Evolutionary conservation across 1,284 basidiomycete genomes (phyloP).

Genomic region (Leccinum pallidistipes): DNA sequence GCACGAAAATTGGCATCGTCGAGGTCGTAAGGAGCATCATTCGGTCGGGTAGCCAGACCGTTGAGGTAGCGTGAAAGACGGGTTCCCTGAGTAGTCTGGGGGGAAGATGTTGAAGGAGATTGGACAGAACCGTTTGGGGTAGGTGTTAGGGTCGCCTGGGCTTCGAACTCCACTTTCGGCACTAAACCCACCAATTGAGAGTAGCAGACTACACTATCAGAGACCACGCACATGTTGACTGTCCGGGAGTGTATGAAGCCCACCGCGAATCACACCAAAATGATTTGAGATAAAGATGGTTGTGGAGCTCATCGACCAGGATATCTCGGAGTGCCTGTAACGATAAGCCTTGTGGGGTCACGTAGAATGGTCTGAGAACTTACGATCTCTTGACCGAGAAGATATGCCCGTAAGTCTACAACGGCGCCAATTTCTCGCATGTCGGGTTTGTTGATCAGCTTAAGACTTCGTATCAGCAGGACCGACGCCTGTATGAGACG

Average conservation of each 20-base stretch:
- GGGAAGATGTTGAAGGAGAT: constrained; percentile 38
- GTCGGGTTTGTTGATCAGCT: constrained; percentile 89
- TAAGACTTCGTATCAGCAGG: constrained; percentile 85
- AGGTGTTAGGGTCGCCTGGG: constrained; percentile 39
- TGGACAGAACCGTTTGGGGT: constrained; percentile 29
- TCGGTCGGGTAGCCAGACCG: constrained; percentile 72
- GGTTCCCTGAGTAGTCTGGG: constrained; percentile 36
- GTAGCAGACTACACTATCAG: constrained; percentile 1
- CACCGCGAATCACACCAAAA: constrained; percentile 96
- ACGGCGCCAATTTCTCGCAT: constrained; percentile 95
- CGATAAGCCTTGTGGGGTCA: constrained; percentile 11
- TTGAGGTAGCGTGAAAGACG: constrained; percentile 68
- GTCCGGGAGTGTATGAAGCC: constrained; percentile 82
- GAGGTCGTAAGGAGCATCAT: constrained; percentile 76
- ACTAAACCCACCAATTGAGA: constrained; percentile 40
- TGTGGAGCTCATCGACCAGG: constrained; percentile 93
- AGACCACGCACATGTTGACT: constrained; percentile 63
- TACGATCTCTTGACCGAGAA: constrained; percentile 86
- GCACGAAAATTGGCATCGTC: constrained; percentile 51
- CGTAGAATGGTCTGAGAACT: constrained; percentile 27
- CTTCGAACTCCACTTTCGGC: constrained; percentile 57
- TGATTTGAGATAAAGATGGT: constrained; percentile 96
- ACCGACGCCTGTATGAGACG: constrained; percentile 88
- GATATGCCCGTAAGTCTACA: constrained; percentile 85
- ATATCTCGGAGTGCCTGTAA: constrained; percentile 86